Evolutionary conservation across 1,139 yeast species (phyloP).

Genomic region (Geotrichum citri-aurantii): DNA sequence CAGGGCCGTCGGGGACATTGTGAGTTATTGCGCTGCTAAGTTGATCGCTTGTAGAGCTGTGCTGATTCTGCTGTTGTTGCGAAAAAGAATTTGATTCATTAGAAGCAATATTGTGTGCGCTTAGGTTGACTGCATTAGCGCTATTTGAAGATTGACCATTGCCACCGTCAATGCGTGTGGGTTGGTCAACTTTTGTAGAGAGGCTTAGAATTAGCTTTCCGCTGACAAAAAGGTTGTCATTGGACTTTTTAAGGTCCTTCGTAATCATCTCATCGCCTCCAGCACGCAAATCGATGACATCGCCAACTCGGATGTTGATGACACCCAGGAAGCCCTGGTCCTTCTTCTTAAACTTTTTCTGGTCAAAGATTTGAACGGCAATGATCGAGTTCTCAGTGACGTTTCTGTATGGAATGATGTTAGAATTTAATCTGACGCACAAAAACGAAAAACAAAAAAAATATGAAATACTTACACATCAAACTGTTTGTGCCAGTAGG

Average conservation of each 20-base stretch:
- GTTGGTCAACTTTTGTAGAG: slow-evolving; percentile 29
- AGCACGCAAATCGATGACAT: slow-evolving; percentile 68
- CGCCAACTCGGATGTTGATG: slow-evolving; percentile 84
- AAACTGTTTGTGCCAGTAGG: slow-evolving; percentile 95
- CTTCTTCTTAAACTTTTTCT: slow-evolving; percentile 93
- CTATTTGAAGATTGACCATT: slow-evolving; percentile 16
- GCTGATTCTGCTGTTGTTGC: slow-evolving; percentile 23
- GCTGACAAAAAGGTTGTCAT: slow-evolving; percentile 84
- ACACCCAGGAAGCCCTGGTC: slow-evolving; percentile 99
- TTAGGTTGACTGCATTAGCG: slow-evolving; percentile 14
- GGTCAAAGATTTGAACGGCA: slow-evolving; percentile 93
- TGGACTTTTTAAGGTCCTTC: slow-evolving; percentile 83
- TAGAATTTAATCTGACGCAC: slow-evolving; percentile 23
- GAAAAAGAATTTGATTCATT: slow-evolving; percentile 25
- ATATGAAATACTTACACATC: slow-evolving; percentile 38
- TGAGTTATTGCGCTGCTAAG: slow-evolving; percentile 14
- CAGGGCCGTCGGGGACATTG: slow-evolving; percentile 16
- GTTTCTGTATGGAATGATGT: slow-evolving; percentile 32
- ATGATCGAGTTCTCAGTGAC: slow-evolving; percentile 81
- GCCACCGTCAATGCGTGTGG: slow-evolving; percentile 17
- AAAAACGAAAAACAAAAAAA: slow-evolving; percentile 5
- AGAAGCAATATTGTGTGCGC: slow-evolving; percentile 21
- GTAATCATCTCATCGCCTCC: slow-evolving; percentile 75
- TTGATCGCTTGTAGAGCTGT: slow-evolving; percentile 19
- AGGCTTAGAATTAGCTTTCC: slow-evolving; percentile 73